Conservation (phyloP, 768 basidiomycete genomes). For the Russula brevipes region DNA sequence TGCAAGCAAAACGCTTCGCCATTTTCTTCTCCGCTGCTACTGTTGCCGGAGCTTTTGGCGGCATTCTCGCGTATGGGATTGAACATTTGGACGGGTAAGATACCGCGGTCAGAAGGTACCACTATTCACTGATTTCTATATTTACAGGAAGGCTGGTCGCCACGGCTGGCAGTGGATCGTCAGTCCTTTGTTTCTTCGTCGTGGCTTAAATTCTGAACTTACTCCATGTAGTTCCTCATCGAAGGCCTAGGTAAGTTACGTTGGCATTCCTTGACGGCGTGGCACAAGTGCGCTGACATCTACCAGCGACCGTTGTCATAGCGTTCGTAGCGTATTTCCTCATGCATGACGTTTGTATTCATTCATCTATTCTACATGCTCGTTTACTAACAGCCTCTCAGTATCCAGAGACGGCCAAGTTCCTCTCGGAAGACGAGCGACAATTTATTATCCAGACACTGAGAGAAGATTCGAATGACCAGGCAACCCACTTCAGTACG, state of each 20-base stretch:
- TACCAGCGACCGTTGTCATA: constrained; percentile 32
- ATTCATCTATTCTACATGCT: background rate
- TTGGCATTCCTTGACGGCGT: background rate
- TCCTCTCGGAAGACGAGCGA: constrained; percentile 37
- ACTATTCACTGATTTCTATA: background rate
- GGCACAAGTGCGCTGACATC: background rate
- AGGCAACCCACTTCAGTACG: constrained; percentile 34
- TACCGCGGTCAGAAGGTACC: background rate
- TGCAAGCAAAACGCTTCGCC: constrained; percentile 54
- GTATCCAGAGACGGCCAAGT: constrained; percentile 43
- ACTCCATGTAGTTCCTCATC: constrained; percentile 37
- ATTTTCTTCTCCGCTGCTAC: constrained; percentile 63
- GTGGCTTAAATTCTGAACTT: background rate
- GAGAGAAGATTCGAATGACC: constrained; percentile 29
- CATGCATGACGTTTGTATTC: constrained; percentile 36
- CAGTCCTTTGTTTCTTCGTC: constrained; percentile 25
- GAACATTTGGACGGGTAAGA: constrained; percentile 42
- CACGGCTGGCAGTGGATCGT: constrained; percentile 49
- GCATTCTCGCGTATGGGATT: constrained; percentile 45
- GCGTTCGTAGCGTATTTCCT: constrained; percentile 39
- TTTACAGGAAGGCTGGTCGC: constrained; percentile 28
- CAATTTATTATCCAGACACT: constrained; percentile 31
- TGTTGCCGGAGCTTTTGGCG: constrained; percentile 46
- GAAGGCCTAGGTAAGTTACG: constrained; percentile 37
- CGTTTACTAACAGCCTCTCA: constrained; percentile 13